Evolutionary conservation across 345 rosid genomes (phyloP).

Genomic region (Gossypium anomalum): DNA sequence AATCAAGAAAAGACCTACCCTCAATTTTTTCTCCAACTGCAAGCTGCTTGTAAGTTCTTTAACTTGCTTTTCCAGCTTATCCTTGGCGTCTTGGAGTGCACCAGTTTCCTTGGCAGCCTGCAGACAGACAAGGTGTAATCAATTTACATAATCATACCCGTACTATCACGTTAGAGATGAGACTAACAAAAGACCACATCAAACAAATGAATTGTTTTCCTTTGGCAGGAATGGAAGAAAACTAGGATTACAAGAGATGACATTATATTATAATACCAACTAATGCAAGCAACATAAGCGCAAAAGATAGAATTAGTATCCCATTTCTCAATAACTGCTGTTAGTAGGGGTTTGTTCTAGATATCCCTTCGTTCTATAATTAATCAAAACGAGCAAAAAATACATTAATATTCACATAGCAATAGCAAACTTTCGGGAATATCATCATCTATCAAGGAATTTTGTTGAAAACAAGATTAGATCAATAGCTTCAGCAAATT

Average conservation of each 20-base stretch:
- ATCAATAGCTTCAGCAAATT: not conserved
- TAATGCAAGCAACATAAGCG: not conserved
- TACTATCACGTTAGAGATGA: conserved; percentile 5
- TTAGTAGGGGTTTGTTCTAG: not conserved
- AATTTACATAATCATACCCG: not conserved
- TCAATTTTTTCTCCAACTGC: conserved; percentile 77
- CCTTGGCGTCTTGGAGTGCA: conserved; percentile 94
- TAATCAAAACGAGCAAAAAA: not conserved
- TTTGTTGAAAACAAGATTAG: not conserved
- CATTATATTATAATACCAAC: conserved; percentile 1
- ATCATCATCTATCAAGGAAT: not conserved
- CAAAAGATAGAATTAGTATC: not conserved
- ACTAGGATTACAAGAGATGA: not conserved
- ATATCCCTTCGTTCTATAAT: not conserved
- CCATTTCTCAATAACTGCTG: not conserved
- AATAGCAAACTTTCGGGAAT: not conserved
- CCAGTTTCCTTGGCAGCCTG: conserved; percentile 98
- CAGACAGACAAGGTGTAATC: conserved; percentile 20
- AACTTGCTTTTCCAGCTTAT: conserved; percentile 81
- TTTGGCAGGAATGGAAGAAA: not conserved
- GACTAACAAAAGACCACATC: not conserved
- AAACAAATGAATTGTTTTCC: not conserved
- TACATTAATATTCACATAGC: not conserved
- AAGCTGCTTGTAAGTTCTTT: conserved; percentile 81
- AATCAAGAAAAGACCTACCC: conserved; percentile 37